A percentile compares a stretch with the other conserved stretches of the same genome.
Conservation (phyloP, 1,139 yeast genomes). For the Pichia sp. region DNA sequence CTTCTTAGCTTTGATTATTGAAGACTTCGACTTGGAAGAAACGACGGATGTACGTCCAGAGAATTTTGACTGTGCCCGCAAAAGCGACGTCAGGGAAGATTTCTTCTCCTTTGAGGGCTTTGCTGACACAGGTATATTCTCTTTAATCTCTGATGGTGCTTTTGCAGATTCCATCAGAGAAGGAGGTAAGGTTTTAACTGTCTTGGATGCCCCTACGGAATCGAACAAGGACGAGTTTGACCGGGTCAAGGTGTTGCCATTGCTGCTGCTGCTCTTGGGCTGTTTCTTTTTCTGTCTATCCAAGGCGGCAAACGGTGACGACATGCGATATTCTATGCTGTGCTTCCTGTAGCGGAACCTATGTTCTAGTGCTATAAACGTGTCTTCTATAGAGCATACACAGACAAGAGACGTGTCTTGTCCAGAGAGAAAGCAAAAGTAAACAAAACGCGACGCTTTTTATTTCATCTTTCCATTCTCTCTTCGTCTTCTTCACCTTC, state of each 20-base stretch:
- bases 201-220: neutral
- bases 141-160: neutral
- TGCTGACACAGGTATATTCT: neutral
- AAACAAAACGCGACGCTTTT: neutral
- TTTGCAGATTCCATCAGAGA: neutral
- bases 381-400: neutral
- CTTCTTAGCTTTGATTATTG: neutral
- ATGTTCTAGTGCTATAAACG: neutral
- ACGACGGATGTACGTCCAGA: conserved; percentile 15
- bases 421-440: neutral
- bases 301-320: conserved; percentile 21
- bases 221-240: conserved; percentile 9
- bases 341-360: neutral
- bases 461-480: neutral
- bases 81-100: conserved; percentile 13
- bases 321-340: neutral
- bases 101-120: conserved; percentile 1
- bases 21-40: conserved; percentile 10
- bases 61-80: conserved; percentile 17
- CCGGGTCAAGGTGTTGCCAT: conserved; percentile 1
- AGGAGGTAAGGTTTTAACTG: neutral
- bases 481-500: neutral
- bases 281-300: conserved; percentile 16
- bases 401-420: neutral
- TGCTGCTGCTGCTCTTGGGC: neutral